Base-by-base conservation (phyloP, 805 yeast species). In the Clavispora asparagi region DNA sequence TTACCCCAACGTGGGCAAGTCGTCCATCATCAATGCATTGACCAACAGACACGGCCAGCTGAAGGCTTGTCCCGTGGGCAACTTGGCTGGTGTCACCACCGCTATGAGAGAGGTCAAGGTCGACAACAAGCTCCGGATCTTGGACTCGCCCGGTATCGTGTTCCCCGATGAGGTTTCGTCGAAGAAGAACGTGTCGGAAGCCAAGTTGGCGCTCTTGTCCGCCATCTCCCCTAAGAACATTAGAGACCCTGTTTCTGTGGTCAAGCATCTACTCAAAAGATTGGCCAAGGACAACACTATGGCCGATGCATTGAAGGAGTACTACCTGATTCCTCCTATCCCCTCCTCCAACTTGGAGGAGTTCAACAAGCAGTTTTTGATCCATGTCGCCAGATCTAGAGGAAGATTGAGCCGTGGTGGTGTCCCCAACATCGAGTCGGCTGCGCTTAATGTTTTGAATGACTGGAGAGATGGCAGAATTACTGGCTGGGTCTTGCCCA, bases 401-500 rank as follows among this genome's bases (percentile, higher is more conserved):
- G 99, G 99, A 48, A 80, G 97, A 67, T 74, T 94, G 52, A 89
- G 96, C 42, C 85, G 80, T 60, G 96, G 97, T 38, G 99, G 99
- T 61, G 68, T 94, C 48, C 96, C 98, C 47, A 90, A 94, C 64
- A 65, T 94, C 52, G 85, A 81, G 48, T 77, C 91, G 53, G 96
- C 98, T 8, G 96, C 95, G 32, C 64, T 79, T 58, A 75, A 86
- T 32, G 85, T 94, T 11, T 74, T 94, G 61, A 88, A 80, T 58
- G 99, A 94, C 68, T 94, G 98, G 98, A 82, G 97, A 69, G 97
- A 91, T 65, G 99, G 99, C 48, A 81, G 94, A 63, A 82, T 94
- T 58, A 68, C 84, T 45, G 96, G 97, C 41, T 94, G 97, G 96
- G 81, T 87, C 2, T 68, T 83, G 57, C 96, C 96, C 42, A 84